Evolutionary conservation across 2,329 filamentous ascomycete genomes (phyloP).

Genomic region (Penicillium psychrosexuale): DNA sequence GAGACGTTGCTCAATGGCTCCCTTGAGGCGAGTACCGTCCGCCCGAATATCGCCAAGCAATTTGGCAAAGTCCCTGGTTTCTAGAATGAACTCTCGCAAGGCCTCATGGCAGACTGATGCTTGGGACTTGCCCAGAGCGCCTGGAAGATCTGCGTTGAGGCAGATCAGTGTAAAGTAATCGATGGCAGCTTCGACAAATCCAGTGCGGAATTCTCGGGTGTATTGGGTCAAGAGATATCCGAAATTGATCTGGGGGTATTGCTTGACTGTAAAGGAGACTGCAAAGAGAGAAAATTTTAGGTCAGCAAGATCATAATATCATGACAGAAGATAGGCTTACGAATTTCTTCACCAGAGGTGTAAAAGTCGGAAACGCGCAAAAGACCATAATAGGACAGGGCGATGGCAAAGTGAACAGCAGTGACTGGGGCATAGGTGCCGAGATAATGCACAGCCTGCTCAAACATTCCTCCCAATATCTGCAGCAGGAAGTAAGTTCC

Average conservation of each 20-base stretch:
- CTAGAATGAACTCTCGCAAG: slow-evolving; percentile 88
- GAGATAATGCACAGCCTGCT: slow-evolving; percentile 86
- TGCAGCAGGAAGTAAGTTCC: slow-evolving; percentile 94
- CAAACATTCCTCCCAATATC: slow-evolving; percentile 85
- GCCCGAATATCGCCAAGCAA: slow-evolving; percentile 85
- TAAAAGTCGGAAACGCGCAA: slow-evolving; percentile 81
- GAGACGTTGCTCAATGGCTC: slow-evolving; percentile 82
- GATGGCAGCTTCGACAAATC: slow-evolving; percentile 81
- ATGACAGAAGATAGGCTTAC: slow-evolving; percentile 40
- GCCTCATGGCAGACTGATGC: slow-evolving; percentile 85
- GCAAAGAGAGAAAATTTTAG: background rate
- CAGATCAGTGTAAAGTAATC: slow-evolving; percentile 92
- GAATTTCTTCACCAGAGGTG: slow-evolving; percentile 66
- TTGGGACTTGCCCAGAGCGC: slow-evolving; percentile 71
- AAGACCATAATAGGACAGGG: slow-evolving; percentile 82
- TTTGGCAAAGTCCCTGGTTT: slow-evolving; percentile 92
- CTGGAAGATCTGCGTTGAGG: slow-evolving; percentile 78
- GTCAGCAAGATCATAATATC: slow-evolving; percentile 12
- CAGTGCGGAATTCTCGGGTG: slow-evolving; percentile 90
- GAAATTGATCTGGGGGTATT: slow-evolving; percentile 81
- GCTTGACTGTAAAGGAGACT: slow-evolving; percentile 55
- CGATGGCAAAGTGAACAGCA: slow-evolving; percentile 91
- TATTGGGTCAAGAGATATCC: slow-evolving; percentile 91
- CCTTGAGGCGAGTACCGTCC: slow-evolving; percentile 80
- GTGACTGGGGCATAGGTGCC: slow-evolving; percentile 90